A percentile compares a stretch with the other conserved stretches of the same genome.
Conservation (phyloP, 169 alveolate genomes). For the Plasmodium cynomolgi region DNA sequence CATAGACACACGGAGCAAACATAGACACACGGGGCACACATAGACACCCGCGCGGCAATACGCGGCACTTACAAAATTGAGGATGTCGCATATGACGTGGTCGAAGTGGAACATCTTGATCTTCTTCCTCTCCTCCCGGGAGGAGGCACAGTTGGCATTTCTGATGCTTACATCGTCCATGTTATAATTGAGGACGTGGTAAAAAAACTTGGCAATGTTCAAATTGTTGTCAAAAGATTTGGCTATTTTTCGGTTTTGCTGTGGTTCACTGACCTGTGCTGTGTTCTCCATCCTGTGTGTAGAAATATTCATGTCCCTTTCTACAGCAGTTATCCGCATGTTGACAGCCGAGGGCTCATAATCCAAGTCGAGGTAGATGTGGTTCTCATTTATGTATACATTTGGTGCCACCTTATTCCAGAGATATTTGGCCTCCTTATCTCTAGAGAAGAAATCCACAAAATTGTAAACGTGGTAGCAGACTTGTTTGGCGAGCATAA, state of each 20-base stretch:
- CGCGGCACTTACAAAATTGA: constrained; percentile 50
- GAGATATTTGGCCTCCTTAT: constrained; percentile 31
- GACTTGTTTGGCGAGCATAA: constrained; percentile 37
- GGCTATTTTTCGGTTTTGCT: constrained; percentile 24
- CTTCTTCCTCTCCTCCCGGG: constrained; percentile 52
- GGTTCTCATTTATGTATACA: constrained; percentile 46
- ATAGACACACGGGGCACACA: not conserved
- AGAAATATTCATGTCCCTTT: not conserved
- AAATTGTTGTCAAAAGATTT: constrained; percentile 44
- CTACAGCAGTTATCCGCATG: not conserved
- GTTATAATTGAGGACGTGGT: constrained; percentile 25
- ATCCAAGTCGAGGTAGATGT: constrained; percentile 44
- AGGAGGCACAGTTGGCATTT: not conserved
- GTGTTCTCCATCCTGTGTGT: not conserved
- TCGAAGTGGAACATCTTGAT: constrained; percentile 67
- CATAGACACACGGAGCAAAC: not conserved
- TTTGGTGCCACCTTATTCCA: constrained; percentile 28
- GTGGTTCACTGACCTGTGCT: not conserved
- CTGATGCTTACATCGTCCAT: not conserved
- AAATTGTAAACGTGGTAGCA: constrained; percentile 69
- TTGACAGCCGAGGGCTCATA: constrained; percentile 38
- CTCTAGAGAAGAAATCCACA: constrained; percentile 27
- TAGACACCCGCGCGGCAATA: not conserved
- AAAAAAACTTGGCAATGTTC: constrained; percentile 48
- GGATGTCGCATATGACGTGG: constrained; percentile 43